A percentile compares a stretch with the other conserved stretches of the same genome.
Evolutionary conservation across 306 rosid species (phyloP).

Genomic region (Calophaca sinica): DNA sequence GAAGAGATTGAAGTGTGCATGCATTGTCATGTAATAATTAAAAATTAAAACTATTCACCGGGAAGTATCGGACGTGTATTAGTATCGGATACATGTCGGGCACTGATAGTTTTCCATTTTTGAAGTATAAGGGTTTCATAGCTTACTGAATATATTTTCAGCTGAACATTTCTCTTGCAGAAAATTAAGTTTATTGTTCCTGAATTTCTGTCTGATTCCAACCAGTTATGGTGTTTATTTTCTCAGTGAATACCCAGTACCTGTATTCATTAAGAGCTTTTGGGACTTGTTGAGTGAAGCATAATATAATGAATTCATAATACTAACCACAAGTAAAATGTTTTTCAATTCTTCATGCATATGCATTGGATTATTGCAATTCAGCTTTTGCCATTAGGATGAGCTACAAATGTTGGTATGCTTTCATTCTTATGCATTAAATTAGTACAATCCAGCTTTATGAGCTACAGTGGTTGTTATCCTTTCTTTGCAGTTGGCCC

Average conservation of each 20-base stretch:
- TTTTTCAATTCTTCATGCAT: slow-evolving; percentile 40
- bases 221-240: background rate
- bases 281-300: slow-evolving; percentile 24
- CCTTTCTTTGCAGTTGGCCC: slow-evolving; percentile 78
- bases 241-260: background rate
- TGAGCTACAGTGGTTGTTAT: slow-evolving; percentile 39
- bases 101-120: no score
- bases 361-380: slow-evolving; percentile 35
- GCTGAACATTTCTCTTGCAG: background rate
- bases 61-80: no score
- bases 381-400: slow-evolving; percentile 35
- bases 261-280: slow-evolving; percentile 28
- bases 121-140: no score
- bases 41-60: slow-evolving; percentile 15
- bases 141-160: no score
- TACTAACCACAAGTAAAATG: slow-evolving; percentile 11
- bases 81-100: no score
- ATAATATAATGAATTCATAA: slow-evolving; percentile 9
- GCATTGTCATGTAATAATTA: slow-evolving; percentile 19
- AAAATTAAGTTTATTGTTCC: background rate
- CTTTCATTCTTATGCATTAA: slow-evolving; percentile 44
- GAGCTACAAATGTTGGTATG: slow-evolving; percentile 27
- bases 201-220: no score
- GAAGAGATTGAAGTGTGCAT: slow-evolving; percentile 36
- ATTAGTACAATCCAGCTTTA: slow-evolving; percentile 35